phyloP scores from a whole-genome alignment of 2,329 filamentous ascomycete species.

The Trichothecium sympodiale region DNA sequence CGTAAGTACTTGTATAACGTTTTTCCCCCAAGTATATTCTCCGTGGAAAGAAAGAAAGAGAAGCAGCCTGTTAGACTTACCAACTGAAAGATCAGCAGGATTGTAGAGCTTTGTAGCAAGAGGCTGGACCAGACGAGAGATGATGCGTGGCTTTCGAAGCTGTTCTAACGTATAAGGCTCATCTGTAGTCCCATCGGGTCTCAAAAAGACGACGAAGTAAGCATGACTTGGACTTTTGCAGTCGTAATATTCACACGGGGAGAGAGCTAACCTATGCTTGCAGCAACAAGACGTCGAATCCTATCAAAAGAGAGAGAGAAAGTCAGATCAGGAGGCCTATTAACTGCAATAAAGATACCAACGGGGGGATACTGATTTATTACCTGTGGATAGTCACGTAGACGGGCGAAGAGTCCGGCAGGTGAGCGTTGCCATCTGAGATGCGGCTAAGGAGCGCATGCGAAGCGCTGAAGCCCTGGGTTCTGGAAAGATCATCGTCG shows the following conservation, averaged over 20 bases:
- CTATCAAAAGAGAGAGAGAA: no score
- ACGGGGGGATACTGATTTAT: no score
- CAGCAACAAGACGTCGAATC: conserved; percentile 8
- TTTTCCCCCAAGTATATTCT: no score
- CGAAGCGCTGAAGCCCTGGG: no score
- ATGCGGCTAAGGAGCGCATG: no score
- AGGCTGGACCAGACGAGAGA: conserved; percentile 49
- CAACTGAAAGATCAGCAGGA: conserved; percentile 47
- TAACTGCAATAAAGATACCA: no score
- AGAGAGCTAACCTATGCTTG: conserved; percentile 8
- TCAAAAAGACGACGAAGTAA: no score
- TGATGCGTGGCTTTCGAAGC: conserved; percentile 53
- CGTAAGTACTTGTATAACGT: no score
- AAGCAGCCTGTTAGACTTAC: conserved; percentile 16
- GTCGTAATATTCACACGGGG: not conserved
- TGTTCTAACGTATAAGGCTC: conserved; percentile 38
- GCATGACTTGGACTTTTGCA: not conserved
- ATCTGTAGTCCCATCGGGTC: conserved; percentile 10
- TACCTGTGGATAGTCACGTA: conserved; percentile 9
- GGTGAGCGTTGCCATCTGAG: no score
- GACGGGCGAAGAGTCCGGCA: conserved; percentile 1
- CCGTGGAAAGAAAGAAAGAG: not conserved
- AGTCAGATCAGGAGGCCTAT: no score
- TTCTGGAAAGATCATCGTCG: no score
- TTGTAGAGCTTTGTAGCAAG: conserved; percentile 54